Evolutionary conservation across 2,329 filamentous ascomycete species (phyloP).

Genomic region (Zasmidium angulare): DNA sequence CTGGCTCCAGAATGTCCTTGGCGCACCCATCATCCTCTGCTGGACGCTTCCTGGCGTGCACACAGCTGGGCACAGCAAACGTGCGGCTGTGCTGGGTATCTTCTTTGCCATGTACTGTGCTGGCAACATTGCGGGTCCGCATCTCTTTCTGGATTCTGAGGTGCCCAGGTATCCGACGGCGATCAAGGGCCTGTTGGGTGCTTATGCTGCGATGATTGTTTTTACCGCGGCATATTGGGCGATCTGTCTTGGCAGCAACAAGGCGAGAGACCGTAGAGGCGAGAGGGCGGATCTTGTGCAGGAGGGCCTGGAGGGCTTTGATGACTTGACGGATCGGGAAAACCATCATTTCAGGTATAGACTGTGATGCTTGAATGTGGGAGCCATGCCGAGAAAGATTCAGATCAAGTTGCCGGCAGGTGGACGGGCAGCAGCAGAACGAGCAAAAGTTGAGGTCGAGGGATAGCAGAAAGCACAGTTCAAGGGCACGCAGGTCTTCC

Average conservation of each 20-base stretch:
- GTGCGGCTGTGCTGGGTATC: slow-evolving; percentile 61
- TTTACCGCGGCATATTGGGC: slow-evolving; percentile 10
- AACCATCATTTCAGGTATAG: slow-evolving; percentile 16
- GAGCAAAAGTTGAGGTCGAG: too few relatives aligned
- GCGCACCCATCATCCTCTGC: slow-evolving; percentile 21
- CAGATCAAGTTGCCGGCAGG: too few relatives aligned
- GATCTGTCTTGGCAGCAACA: slow-evolving; percentile 9
- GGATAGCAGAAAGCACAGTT: too few relatives aligned
- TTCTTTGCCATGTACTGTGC: slow-evolving; percentile 62
- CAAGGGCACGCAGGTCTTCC: too few relatives aligned
- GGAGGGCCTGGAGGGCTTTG: slow-evolving; percentile 15
- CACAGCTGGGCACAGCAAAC: slow-evolving; percentile 60
- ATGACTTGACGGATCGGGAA: slow-evolving; percentile 14
- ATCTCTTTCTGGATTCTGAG: slow-evolving; percentile 59
- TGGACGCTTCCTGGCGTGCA: slow-evolving; percentile 20
- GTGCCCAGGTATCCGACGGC: slow-evolving; percentile 59
- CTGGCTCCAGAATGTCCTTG: slow-evolving; percentile 24
- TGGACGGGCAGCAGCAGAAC: too few relatives aligned
- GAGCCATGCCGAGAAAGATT: too few relatives aligned
- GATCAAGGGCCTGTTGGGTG: slow-evolving; percentile 19
- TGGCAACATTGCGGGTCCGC: slow-evolving; percentile 66
- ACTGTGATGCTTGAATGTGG: neutral
- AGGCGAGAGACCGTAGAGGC: slow-evolving; percentile 5
- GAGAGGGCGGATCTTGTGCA: slow-evolving; percentile 6
- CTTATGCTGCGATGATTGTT: slow-evolving; percentile 14